A percentile compares a stretch with the other conserved stretches of the same genome.
Conservation (phyloP, 169 alveolate species). For the Plasmodium sp. region DNA sequence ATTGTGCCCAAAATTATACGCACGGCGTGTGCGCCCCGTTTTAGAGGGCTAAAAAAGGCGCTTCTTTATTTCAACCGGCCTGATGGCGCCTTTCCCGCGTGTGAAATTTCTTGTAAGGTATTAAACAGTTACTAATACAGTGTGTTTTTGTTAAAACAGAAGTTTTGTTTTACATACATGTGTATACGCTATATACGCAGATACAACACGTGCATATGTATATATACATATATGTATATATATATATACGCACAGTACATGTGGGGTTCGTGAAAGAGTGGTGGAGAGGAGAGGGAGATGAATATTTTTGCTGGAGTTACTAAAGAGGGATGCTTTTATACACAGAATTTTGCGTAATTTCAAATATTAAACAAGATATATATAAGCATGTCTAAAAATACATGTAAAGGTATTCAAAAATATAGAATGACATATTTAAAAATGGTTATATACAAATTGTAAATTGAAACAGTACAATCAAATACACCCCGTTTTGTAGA, state of each 20-base stretch:
- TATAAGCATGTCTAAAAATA: conserved; percentile 6
- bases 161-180: not conserved
- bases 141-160: not conserved
- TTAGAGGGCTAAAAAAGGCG: not conserved
- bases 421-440: not conserved
- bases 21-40: not conserved
- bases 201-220: not conserved
- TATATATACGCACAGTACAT: not conserved
- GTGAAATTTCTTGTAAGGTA: not conserved
- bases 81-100: not conserved
- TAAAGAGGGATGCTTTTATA: not conserved
- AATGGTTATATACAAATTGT: not conserved
- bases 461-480: not conserved
- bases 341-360: not conserved
- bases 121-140: not conserved
- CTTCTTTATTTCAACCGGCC: not conserved
- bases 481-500: not conserved
- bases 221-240: no score
- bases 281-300: not conserved
- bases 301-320: not conserved
- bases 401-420: conserved; percentile 1
- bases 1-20: not conserved
- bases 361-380: conserved; percentile 6
- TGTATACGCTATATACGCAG: not conserved
- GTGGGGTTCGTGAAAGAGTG: not conserved